Conservation (phyloP, 208 protist genomes). For the Trypanosoma platydactyli region DNA sequence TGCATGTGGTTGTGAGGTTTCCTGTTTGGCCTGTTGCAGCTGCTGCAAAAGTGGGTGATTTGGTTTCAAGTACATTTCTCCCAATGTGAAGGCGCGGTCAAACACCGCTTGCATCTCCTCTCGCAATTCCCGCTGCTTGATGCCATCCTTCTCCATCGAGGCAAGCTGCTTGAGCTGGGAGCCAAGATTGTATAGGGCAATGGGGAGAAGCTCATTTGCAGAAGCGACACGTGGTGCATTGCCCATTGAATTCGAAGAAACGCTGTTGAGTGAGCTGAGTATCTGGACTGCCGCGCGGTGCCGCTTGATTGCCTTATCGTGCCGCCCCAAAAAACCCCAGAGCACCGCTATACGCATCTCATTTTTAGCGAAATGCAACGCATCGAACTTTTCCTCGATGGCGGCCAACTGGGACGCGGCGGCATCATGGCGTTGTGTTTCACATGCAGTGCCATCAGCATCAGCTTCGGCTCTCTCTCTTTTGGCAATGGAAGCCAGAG, state of each 20-base stretch:
- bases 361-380: slow-evolving; percentile 12
- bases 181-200: slow-evolving; percentile 21
- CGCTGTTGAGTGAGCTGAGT: background rate
- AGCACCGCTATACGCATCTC: slow-evolving; percentile 26
- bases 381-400: slow-evolving; percentile 9
- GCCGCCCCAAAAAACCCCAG: slow-evolving; percentile 2
- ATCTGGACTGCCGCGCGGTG: slow-evolving; percentile 13
- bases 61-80: background rate
- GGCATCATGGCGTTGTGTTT: background rate
- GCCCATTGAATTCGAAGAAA: background rate
- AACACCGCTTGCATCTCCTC: slow-evolving; percentile 7
- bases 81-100: slow-evolving; percentile 4
- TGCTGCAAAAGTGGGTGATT: slow-evolving; percentile 19
- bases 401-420: background rate
- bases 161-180: slow-evolving; percentile 15
- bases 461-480: background rate
- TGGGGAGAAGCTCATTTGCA: slow-evolving; percentile 17
- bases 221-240: background rate
- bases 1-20: background rate
- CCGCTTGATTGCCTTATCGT: slow-evolving; percentile 8
- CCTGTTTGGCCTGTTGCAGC: background rate
- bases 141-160: background rate
- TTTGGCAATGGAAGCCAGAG: slow-evolving; percentile 5
- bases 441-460: no score
- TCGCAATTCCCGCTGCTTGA: background rate